Evolutionary conservation across 2,329 filamentous ascomycete genomes (phyloP).

Genomic region (Rhynchosporium agropyri): DNA sequence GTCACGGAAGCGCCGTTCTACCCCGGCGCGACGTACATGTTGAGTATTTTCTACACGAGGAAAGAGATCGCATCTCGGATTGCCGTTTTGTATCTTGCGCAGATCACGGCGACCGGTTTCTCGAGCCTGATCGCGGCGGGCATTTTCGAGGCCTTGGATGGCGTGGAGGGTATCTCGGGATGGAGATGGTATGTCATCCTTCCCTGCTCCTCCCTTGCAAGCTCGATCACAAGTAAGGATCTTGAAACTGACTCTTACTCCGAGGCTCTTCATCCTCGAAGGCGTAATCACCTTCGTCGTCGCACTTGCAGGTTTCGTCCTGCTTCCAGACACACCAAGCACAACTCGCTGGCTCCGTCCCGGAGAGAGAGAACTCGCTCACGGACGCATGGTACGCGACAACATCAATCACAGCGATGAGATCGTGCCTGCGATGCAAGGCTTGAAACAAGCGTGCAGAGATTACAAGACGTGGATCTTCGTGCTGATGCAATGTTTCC

Average conservation of each 20-base stretch:
- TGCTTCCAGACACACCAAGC: slow-evolving; percentile 45
- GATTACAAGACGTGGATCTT: slow-evolving; percentile 17
- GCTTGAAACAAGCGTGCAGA: slow-evolving; percentile 43
- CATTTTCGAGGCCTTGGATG: slow-evolving; percentile 36
- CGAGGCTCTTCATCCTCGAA: slow-evolving; percentile 46
- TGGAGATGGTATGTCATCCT: slow-evolving; percentile 44
- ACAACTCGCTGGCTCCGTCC: slow-evolving; percentile 44
- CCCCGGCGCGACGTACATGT: slow-evolving; percentile 52
- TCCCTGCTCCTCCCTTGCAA: no score
- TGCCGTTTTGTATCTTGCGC: slow-evolving; percentile 49
- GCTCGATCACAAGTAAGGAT: background rate
- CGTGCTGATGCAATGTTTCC: slow-evolving; percentile 39
- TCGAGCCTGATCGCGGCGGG: slow-evolving; percentile 58
- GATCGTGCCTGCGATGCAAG: slow-evolving; percentile 41
- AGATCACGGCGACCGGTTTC: slow-evolving; percentile 49
- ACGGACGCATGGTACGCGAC: slow-evolving; percentile 47
- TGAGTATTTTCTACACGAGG: slow-evolving; percentile 58
- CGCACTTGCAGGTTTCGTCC: slow-evolving; percentile 42
- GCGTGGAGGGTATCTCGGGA: slow-evolving; percentile 44
- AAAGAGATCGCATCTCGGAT: slow-evolving; percentile 50
- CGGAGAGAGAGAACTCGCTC: slow-evolving; percentile 48
- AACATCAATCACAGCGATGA: slow-evolving; percentile 47
- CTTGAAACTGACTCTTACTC: background rate
- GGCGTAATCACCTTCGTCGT: slow-evolving; percentile 43
- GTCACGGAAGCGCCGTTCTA: slow-evolving; percentile 44